phyloP scores from a whole-genome alignment of 2,329 filamentous ascomycete species.

The Xylariomycetidae sp. region DNA sequence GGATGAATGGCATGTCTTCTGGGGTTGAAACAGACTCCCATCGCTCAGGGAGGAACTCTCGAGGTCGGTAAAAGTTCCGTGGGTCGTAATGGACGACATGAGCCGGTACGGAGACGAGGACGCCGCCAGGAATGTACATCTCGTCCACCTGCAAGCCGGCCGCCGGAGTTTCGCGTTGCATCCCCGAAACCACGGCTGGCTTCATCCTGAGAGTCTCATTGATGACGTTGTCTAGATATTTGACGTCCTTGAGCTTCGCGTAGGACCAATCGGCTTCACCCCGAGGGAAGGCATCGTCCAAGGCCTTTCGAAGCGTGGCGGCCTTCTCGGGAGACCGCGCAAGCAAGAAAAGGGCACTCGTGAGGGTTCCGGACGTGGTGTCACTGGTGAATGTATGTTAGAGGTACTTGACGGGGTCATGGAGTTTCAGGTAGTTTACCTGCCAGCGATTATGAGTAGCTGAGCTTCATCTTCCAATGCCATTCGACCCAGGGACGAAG shows the following conservation, averaged over 20 bases:
- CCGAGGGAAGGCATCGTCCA: conserved; percentile 24
- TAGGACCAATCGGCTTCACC: conserved; percentile 18
- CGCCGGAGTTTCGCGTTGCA: conserved; percentile 30
- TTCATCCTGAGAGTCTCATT: conserved; percentile 27
- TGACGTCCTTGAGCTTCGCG: conserved; percentile 17
- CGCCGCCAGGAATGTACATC: conserved; percentile 26
- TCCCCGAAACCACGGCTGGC: conserved; percentile 30
- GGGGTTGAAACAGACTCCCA: no score
- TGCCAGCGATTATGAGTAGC: conserved; percentile 28
- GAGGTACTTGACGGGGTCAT: neutral
- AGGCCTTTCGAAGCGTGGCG: conserved; percentile 23
- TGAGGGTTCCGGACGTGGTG: conserved; percentile 27
- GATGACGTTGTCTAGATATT: conserved; percentile 29
- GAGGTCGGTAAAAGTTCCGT: no score
- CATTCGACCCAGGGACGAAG: conserved; percentile 24
- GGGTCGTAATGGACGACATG: no score
- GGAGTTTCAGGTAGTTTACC: conserved; percentile 4
- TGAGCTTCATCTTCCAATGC: conserved; percentile 28
- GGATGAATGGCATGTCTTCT: no score
- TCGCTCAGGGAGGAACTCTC: no score
- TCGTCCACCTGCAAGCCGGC: conserved; percentile 27
- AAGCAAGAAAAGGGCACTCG: conserved; percentile 26
- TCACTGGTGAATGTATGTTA: conserved; percentile 13
- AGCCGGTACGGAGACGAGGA: conserved; percentile 19
- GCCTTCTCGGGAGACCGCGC: conserved; percentile 23